Conservation (phyloP, 2,329 filamentous ascomycete species). For the Pseudogymnoascus pannorum region DNA sequence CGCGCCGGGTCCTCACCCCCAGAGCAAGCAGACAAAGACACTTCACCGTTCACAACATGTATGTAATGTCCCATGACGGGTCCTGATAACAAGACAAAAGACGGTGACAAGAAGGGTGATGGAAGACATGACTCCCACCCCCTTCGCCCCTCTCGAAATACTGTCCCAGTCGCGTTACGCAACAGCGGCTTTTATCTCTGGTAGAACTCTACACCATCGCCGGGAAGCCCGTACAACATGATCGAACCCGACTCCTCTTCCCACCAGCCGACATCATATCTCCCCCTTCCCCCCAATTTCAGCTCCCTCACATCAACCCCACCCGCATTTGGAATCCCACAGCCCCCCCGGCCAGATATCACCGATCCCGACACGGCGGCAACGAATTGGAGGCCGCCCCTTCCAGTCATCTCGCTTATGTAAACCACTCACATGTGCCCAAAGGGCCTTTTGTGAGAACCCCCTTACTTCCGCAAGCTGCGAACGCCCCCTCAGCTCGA, state of each 20-base stretch:
- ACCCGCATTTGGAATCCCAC: background rate
- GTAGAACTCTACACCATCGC: background rate
- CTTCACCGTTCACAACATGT: background rate
- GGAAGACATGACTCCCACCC: background rate
- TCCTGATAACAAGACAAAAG: background rate
- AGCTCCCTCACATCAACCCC: background rate
- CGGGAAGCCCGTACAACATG: background rate
- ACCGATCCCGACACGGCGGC: background rate
- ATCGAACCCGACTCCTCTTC: background rate
- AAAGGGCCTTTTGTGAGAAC: background rate
- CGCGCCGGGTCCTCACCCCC: background rate
- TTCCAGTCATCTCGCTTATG: background rate
- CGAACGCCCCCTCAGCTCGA: background rate
- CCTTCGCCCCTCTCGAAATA: background rate
- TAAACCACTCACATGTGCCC: background rate
- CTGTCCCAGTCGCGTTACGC: constrained; percentile 1
- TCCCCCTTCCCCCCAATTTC: background rate
- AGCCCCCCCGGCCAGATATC: background rate
- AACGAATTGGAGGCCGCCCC: background rate
- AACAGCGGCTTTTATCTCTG: background rate
- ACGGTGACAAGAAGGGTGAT: background rate
- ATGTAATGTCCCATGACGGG: background rate
- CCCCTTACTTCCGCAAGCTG: background rate
- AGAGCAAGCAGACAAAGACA: background rate
- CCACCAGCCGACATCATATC: background rate